These are phyloP conservation scores for Starmerella geochares DNA, from an alignment of 805 yeast species.

Conservation along the genomic window DNA sequence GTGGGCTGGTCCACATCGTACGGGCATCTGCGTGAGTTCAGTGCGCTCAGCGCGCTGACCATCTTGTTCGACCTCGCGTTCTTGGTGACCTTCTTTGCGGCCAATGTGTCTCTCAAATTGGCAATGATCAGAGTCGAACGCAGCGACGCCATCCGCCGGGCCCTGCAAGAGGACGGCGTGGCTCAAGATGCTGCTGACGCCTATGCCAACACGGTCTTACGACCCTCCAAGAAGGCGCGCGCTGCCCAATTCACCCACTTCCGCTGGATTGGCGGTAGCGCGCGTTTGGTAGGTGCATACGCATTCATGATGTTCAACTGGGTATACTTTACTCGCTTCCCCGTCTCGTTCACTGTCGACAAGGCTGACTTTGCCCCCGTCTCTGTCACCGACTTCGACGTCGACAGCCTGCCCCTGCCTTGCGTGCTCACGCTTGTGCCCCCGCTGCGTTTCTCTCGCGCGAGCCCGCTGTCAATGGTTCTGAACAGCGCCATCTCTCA, in stretches of 20 bases:
- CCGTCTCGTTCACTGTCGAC: conserved; percentile 28
- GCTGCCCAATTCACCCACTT: conserved; percentile 19
- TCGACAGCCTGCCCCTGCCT: conserved; percentile 17
- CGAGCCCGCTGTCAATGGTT: conserved; percentile 14
- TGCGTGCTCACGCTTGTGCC: conserved; percentile 34
- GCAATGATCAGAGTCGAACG: conserved; percentile 81
- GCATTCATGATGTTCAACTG: conserved; percentile 33
- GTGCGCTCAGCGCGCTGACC: conserved; percentile 61
- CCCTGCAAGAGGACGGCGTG: conserved; percentile 88
- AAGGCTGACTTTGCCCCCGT: conserved; percentile 20
- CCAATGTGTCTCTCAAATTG: conserved; percentile 74
- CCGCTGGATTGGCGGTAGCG: conserved; percentile 19
- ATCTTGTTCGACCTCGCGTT: conserved; percentile 60
- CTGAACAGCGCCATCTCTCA: conserved; percentile 12
- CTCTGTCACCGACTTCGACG: conserved; percentile 17
- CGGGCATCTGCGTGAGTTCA: conserved; percentile 69
- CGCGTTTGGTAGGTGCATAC: conserved; percentile 26
- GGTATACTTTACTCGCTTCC: conserved; percentile 30
- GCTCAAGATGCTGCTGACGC: conserved; percentile 58
- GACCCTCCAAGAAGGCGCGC: conserved; percentile 19
- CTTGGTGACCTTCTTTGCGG: conserved; percentile 71
- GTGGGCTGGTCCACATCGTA: conserved; percentile 46
- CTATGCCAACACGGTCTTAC: conserved; percentile 24
- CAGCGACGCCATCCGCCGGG: conserved; percentile 63
- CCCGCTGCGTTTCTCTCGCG: conserved; percentile 31